phyloP scores from a whole-genome alignment of 2,329 filamentous ascomycete species.

The Penicillium paneum region DNA sequence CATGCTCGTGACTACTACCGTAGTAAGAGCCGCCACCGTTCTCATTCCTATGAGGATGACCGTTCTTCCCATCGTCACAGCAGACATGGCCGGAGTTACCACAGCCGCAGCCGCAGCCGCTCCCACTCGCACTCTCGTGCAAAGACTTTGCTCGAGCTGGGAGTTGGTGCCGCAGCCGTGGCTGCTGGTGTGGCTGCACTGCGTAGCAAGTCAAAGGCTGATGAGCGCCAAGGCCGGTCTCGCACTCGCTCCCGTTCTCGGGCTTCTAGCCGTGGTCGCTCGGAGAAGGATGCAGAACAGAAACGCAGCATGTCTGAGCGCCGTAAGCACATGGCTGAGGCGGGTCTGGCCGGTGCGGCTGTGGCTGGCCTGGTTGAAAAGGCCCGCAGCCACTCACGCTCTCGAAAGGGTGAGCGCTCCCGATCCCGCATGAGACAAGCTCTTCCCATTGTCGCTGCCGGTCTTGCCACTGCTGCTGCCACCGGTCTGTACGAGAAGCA shows the following conservation, averaged over 20 bases:
- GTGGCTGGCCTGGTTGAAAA: slow-evolving; percentile 60
- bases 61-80: slow-evolving; percentile 35
- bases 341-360: slow-evolving; percentile 60
- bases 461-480: slow-evolving; percentile 59
- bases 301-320: slow-evolving; percentile 47
- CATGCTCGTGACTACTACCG: slow-evolving; percentile 49
- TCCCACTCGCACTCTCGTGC: slow-evolving; percentile 49
- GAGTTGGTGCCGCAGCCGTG: slow-evolving; percentile 56
- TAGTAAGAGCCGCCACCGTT: slow-evolving; percentile 45
- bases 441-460: slow-evolving; percentile 59
- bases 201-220: slow-evolving; percentile 52
- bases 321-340: slow-evolving; percentile 59
- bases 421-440: slow-evolving; percentile 55
- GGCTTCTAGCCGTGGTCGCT: slow-evolving; percentile 30
- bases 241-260: slow-evolving; percentile 48
- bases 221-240: slow-evolving; percentile 48
- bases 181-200: slow-evolving; percentile 59
- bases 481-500: slow-evolving; percentile 62
- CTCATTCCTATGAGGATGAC: slow-evolving; percentile 42
- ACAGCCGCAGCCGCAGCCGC: slow-evolving; percentile 40
- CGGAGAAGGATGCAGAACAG: slow-evolving; percentile 16
- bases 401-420: slow-evolving; percentile 47
- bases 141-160: slow-evolving; percentile 53
- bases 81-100: slow-evolving; percentile 29
- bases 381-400: slow-evolving; percentile 57